Conservation (phyloP, 2,329 filamentous ascomycete genomes). For the Verticillium alfalfae region DNA sequence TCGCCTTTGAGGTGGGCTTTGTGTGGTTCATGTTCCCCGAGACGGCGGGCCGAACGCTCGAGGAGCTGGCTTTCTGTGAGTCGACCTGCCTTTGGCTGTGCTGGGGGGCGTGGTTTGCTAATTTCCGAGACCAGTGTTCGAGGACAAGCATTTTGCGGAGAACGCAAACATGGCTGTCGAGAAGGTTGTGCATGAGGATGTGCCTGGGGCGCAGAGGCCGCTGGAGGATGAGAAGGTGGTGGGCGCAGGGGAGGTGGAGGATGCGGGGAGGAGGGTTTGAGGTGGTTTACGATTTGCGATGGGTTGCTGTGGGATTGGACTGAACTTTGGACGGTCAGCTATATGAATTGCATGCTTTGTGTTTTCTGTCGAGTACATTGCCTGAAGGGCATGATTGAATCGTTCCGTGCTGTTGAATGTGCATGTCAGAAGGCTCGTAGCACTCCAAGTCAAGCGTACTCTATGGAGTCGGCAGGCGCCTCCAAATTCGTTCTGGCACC, state of each 20-base stretch:
- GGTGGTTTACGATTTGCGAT: too few relatives aligned
- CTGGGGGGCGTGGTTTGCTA: neutral
- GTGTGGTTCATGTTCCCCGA: constrained; percentile 78
- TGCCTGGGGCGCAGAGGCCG: neutral
- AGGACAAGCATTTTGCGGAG: constrained; percentile 21
- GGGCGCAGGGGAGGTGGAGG: neutral
- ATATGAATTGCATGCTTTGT: too few relatives aligned
- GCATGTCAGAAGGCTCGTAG: too few relatives aligned
- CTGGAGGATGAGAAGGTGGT: neutral
- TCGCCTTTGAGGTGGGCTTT: constrained; percentile 25
- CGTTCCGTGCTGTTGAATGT: too few relatives aligned
- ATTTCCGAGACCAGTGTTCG: constrained; percentile 17
- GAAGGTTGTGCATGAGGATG: constrained; percentile 15
- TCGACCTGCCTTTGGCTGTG: neutral
- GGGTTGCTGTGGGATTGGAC: too few relatives aligned
- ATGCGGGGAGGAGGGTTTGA: neutral
- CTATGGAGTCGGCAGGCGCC: too few relatives aligned
- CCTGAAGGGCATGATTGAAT: too few relatives aligned
- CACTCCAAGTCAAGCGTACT: too few relatives aligned
- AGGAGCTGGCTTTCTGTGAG: constrained; percentile 42
- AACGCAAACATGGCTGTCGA: constrained; percentile 19
- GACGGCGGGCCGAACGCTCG: constrained; percentile 68
- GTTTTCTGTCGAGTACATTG: too few relatives aligned
- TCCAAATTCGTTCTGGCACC: too few relatives aligned
- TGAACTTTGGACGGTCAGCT: too few relatives aligned